Evolutionary conservation across 345 rosid genomes (phyloP), one percentile per base, ranked within the genome.

Genomic region (Gossypium australe): DNA sequence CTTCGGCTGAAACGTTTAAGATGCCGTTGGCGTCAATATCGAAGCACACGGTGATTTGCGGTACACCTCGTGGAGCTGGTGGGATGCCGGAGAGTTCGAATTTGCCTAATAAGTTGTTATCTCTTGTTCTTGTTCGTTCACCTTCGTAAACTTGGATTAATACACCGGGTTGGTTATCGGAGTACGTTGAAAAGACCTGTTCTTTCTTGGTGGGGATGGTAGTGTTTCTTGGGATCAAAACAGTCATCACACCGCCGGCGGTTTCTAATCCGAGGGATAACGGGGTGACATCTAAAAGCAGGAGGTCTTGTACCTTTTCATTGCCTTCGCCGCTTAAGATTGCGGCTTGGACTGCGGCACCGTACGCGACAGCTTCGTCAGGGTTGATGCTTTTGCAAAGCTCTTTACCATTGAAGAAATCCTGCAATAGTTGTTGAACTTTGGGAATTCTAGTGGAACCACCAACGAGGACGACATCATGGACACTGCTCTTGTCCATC

Each of bases 371-470:
- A 5, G 41, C 41, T 34, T 34, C 41, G 41, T 34, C 41, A 1
- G 41, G 41, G 41, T 34, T 34, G 41, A 34, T 91, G 66, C 88
- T 87, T 80, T 91, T 89, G 86, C 92, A 91, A 3, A 91, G 89
- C 80, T 91, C 93, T 80, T 91, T 91, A 12, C 93, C 93, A 49
- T 91, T 91, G 78, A 91, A 91, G 78, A 89, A 91, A 57, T 89
- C 93, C 49, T 89, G 94, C 43, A 89, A 79, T 71, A 89, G 89
- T 74, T 89, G 93, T 74, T 89, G 93, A 11, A 91, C 92, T 81
- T 89, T 91, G n/a, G 96, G 96, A 74, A 91, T 89, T 75, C 96
- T 87, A 44, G 93, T 91, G 27, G 92, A 91, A 3, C 97, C 92
- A 71, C 94, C 92, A 48, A 89, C 94, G 59, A 89, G 90, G 17